These are phyloP conservation scores for Umbelopsis isabellina DNA, from an alignment of 192 early-diverging fungal species.

Conservation along the genomic window DNA sequence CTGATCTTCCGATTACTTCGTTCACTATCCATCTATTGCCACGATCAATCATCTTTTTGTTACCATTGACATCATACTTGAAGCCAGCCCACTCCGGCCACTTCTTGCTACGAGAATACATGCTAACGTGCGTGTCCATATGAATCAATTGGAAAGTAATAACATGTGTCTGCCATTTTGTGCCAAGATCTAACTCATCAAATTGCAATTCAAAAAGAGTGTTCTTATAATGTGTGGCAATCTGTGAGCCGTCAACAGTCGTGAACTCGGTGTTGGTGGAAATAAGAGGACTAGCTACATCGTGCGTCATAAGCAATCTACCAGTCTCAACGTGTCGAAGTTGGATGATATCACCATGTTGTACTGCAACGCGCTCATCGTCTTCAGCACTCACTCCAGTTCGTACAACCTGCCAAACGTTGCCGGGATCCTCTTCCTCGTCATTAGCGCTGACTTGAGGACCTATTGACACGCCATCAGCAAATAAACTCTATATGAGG, in stretches of 20 bases:
- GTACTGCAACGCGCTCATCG: slow-evolving; percentile 49
- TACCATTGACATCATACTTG: slow-evolving; percentile 93
- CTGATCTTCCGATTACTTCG: slow-evolving; percentile 73
- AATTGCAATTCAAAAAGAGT: slow-evolving; percentile 63
- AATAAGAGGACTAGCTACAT: slow-evolving; percentile 65
- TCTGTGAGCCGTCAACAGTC: slow-evolving; percentile 45
- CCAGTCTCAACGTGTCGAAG: slow-evolving; percentile 68
- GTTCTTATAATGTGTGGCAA: slow-evolving; percentile 55
- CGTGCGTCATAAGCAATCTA: slow-evolving; percentile 63
- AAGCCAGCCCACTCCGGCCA: slow-evolving; percentile 90
- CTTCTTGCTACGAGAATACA: slow-evolving; percentile 69
- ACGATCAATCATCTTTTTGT: slow-evolving; percentile 78
- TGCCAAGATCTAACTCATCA: slow-evolving; percentile 54
- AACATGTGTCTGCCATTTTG: slow-evolving; percentile 59
- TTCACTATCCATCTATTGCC: slow-evolving; percentile 81
- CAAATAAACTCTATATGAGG: slow-evolving; percentile 64
- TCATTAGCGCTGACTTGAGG: slow-evolving; percentile 92
- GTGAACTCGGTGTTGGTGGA: slow-evolving; percentile 71
- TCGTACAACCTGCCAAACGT: slow-evolving; percentile 59
- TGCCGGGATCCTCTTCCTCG: slow-evolving; percentile 76
- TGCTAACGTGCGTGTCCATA: slow-evolving; percentile 72
- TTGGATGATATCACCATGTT: slow-evolving; percentile 79
- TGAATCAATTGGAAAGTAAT: slow-evolving; percentile 78
- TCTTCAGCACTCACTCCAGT: slow-evolving; percentile 30
- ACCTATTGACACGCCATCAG: slow-evolving; percentile 51